These are phyloP conservation scores for Pezicula carpinea DNA, from an alignment of 2,329 filamentous ascomycete genomes.

Conservation along the genomic window DNA sequence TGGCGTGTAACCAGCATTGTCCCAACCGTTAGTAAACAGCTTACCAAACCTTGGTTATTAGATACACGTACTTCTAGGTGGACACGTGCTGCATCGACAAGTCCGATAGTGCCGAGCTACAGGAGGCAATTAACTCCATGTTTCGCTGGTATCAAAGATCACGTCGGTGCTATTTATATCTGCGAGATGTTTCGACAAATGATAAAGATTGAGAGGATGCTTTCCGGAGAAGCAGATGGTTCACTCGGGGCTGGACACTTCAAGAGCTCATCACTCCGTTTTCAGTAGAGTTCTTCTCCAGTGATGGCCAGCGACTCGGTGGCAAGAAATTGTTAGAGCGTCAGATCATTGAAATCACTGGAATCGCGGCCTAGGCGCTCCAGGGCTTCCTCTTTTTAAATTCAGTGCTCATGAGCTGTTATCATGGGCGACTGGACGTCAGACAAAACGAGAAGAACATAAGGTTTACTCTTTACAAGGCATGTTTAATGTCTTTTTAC, in stretches of 20 bases:
- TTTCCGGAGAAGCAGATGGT: slow-evolving; percentile 5
- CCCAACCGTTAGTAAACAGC: too few relatives aligned
- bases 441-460: background rate
- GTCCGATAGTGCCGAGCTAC: slow-evolving; percentile 3
- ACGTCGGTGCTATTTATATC: slow-evolving; percentile 3
- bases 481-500: background rate
- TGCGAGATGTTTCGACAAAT: slow-evolving; percentile 2
- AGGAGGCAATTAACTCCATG: slow-evolving; percentile 10
- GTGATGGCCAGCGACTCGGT: slow-evolving; percentile 1
- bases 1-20: too few relatives aligned
- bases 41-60: too few relatives aligned
- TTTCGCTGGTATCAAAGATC: slow-evolving; percentile 7
- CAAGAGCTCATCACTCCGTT: slow-evolving; percentile 7
- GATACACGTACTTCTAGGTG: slow-evolving; percentile 4
- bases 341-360: slow-evolving; percentile 3
- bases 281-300: slow-evolving; percentile 3
- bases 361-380: slow-evolving; percentile 1
- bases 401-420: background rate
- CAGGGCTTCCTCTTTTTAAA: background rate
- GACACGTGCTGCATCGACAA: slow-evolving; percentile 14
- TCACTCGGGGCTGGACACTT: too few relatives aligned
- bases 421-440: background rate
- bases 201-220: background rate
- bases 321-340: slow-evolving; percentile 1
- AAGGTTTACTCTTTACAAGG: background rate